Evolutionary conservation across 2,329 filamentous ascomycete species (phyloP), one percentile per base, ranked within the genome.

Genomic region (Colletotrichum kahawae): DNA sequence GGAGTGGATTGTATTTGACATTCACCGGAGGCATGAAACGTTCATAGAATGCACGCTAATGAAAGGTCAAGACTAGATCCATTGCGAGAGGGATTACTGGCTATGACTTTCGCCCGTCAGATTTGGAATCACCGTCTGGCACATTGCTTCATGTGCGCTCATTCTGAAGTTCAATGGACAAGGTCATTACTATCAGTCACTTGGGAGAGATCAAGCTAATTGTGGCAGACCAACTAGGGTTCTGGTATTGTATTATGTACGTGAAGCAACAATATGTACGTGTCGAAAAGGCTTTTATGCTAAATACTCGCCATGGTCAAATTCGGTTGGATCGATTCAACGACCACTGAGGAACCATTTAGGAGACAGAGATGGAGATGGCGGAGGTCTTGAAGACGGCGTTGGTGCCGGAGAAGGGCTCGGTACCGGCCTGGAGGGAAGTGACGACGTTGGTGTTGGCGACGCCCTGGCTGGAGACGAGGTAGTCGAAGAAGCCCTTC

Each of bases 341-440:
- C 43, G 18, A 18, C 5, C 7, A 9, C 16, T 12, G 4, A 7
- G 1, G 4, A 5, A 18, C 16, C n/a, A 13, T 24, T 64, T 62
- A 76, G 14, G 43, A 18, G 29, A 77, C 72, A 18, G 72, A 66
- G 21, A 72, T 68, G 31, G 65, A 65, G 75, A 75, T 70, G 54
- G 63, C 54, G 16, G 51, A 51, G 60, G 75, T 77, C 31, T 75
- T 78, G 74, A 80, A 79, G 33, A 79, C 76, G 54, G 77, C 78
- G 69, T 88, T 83, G 57, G 77, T 84, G 56, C 89, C 90, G 72
- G 85, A 85, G 77, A 91, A 91, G 4, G 89, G 87, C 83, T 92
- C 90, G 4, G 90, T 91, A 8, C 90, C 90, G 14, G 88, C 89
- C 72, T 87, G 87, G 33, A 91, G 84, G 74, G 85, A 87, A 76